These are phyloP conservation scores for Kalaharituber pfeilii DNA, from an alignment of 2,329 filamentous ascomycete species.

Conservation along the genomic window DNA sequence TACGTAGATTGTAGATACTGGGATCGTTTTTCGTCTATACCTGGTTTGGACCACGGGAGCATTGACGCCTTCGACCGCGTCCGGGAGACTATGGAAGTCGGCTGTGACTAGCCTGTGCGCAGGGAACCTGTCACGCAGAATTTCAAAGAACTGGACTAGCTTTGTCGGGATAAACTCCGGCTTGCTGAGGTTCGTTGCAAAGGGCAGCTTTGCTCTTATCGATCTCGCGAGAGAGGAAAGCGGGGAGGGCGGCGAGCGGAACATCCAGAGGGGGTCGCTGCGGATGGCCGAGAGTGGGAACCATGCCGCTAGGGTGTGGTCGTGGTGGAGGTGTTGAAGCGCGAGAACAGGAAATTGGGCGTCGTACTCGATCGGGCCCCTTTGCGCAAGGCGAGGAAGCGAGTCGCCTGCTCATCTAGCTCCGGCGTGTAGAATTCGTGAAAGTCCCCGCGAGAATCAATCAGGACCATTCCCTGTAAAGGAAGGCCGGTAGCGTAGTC, in stretches of 20 bases:
- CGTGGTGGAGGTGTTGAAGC: slow-evolving; percentile 15
- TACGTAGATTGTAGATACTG: slow-evolving; percentile 77
- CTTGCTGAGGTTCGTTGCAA: slow-evolving; percentile 55
- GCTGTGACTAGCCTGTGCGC: slow-evolving; percentile 73
- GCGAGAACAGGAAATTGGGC: slow-evolving; percentile 38
- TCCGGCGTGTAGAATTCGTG: slow-evolving; percentile 77
- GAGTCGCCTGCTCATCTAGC: slow-evolving; percentile 64
- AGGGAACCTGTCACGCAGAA: slow-evolving; percentile 75
- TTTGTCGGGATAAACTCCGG: slow-evolving; percentile 91
- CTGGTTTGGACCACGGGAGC: slow-evolving; percentile 92
- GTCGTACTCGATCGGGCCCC: slow-evolving; percentile 36
- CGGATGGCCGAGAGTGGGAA: slow-evolving; percentile 29
- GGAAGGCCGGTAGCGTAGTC: slow-evolving; percentile 63
- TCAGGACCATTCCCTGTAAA: slow-evolving; percentile 73
- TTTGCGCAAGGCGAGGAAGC: slow-evolving; percentile 71
- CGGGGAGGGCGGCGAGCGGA: neutral
- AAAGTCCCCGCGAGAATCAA: slow-evolving; percentile 73
- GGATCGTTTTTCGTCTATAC: slow-evolving; percentile 70
- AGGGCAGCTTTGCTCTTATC: slow-evolving; percentile 35
- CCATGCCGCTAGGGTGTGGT: slow-evolving; percentile 19
- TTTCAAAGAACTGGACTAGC: slow-evolving; percentile 92
- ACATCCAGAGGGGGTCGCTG: neutral
- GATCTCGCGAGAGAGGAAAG: slow-evolving; percentile 37
- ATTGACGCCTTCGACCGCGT: slow-evolving; percentile 69
- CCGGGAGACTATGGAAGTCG: slow-evolving; percentile 75